Evolutionary conservation across 1,284 basidiomycete genomes (phyloP), one percentile per base, ranked within the genome.

Genomic region (Moesziomyces parantarcticus): DNA sequence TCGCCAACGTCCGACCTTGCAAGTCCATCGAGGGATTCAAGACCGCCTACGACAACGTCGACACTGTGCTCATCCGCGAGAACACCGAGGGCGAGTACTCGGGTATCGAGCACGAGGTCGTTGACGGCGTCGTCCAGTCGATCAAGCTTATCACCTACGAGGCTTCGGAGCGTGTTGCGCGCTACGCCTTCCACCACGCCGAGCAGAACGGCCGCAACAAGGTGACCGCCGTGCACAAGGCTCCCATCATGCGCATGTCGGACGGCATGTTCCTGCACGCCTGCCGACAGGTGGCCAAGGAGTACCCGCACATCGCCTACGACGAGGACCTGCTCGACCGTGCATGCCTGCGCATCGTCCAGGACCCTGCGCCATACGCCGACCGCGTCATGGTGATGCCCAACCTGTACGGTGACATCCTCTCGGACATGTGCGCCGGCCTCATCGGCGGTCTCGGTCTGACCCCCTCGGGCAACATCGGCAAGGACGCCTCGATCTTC

Each of bases 351-450:
- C 90, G 94, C 58, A 83, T 83, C 67, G 80, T 82, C 22, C 92
- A 93, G 85, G 94, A 99, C 86, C 97, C 97, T 36, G 88, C 86
- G 75, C 97, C 97, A 11, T 99, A 91, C 87, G 88, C 92, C 48
- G 95, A 98, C 87, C 92, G 94, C 65, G 97, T 99, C 79, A 99
- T 99, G 96, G 97, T 99, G 78, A 99, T 99, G 96, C 97, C 97
- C 75, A 99, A 99, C 88, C 87, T 99, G 71, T 95, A 93, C 83
- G 94, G 92, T 85, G 96, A 97, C 86, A 99, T 99, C 84, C 87
- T 98, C 72, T 98, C 96, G 52, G 96, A 99, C 86, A 96, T 99
- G 92, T 97, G 96, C 77, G 97, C 97, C 70, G 97, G 96, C 79
- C 89, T 99, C 79, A 99, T 99, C 85, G 97, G 97, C 78, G 97